Evolutionary conservation across 2,329 filamentous ascomycete species (phyloP), one percentile per base, ranked within the genome.

Genomic region (Arthrobotrys sinensis): DNA sequence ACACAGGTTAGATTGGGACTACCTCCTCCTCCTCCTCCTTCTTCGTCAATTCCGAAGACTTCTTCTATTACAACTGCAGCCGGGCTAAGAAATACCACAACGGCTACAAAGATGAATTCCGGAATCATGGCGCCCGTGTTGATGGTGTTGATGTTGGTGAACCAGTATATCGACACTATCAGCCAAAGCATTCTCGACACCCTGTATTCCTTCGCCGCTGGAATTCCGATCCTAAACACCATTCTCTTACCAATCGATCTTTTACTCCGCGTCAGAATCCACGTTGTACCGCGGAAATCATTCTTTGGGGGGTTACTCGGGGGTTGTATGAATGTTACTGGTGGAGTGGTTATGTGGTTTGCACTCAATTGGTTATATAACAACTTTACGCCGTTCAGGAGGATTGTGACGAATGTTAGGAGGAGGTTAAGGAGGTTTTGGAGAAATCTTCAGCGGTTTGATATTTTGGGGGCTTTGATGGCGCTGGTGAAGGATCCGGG

Each of bases 251-350:
- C 75, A 0, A 6, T 78, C 19, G 52, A 67, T 38, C 5, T 67
- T 12, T 2, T 78, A 0, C 53, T 78, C 14, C 75, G 75, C 12
- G n/a, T 67, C 2, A 60, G 75, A 43, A 11, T 78, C 8, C 75
- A 78, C 38, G 28, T 78, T 14, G 28, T 24, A 5, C 75, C 75
- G 0, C 40, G 57, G 7, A 64, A 36, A 21, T 67, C 75, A 19
- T 24, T 78, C 16, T 34, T 72, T 8, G 50, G 48, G 46, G 48
- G 4, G 1, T 2, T 77, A 24, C 19, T 72, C 5, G 38, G 24
- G 32, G 67, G 71, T 19, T 78, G 75, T 32, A 62, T 57, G 2
- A 64, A 68, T 40, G 19, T 72, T 3, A 78, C 75, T 3, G 53
- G 75, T 5, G 7, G 21, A 45, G 16, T 67, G 8, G 21, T 66